Percentiles rank a stretch among this genome's conserved stretches.
These are phyloP conservation scores for Rhodocollybia butyracea DNA, from an alignment of 768 basidiomycete genomes.

Conservation along the genomic window DNA sequence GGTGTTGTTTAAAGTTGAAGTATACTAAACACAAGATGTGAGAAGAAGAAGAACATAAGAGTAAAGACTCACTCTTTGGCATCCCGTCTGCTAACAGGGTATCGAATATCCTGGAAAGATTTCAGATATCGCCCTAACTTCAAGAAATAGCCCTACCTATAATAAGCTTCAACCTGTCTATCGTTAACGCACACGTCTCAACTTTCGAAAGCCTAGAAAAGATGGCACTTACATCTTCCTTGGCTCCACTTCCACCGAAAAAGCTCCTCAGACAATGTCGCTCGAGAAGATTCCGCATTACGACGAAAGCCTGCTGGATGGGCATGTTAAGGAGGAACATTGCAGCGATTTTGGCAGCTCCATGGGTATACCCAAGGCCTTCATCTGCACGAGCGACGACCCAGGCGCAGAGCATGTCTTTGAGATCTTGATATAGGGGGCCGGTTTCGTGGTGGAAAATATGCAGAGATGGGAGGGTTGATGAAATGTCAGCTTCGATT, in stretches of 20 bases:
- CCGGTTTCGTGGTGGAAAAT: conserved; percentile 77
- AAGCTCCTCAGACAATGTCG: conserved; percentile 84
- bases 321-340: conserved; percentile 88
- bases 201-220: conserved; percentile 8
- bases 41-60: background rate
- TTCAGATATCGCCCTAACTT: conserved; percentile 11
- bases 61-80: conserved; percentile 71
- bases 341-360: conserved; percentile 73
- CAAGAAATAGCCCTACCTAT: conserved; percentile 49
- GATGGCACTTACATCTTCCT: conserved; percentile 69
- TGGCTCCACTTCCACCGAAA: conserved; percentile 65
- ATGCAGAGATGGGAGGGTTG: conserved; percentile 73
- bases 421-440: conserved; percentile 77
- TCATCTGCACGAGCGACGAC: conserved; percentile 82
- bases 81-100: conserved; percentile 88
- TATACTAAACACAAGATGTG: conserved; percentile 52
- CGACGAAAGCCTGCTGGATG: conserved; percentile 68
- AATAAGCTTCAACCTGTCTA: conserved; percentile 82
- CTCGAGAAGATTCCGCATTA: conserved; percentile 83
- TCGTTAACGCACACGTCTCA: conserved; percentile 19
- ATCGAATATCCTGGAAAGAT: conserved; percentile 72
- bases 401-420: conserved; percentile 86
- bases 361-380: conserved; percentile 69
- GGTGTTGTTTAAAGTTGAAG: conserved; percentile 93
- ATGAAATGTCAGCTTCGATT: conserved; percentile 73